Conservation (phyloP, 225 moss, liverwort and hornwort species). For the Pleurozium schreberi region DNA sequence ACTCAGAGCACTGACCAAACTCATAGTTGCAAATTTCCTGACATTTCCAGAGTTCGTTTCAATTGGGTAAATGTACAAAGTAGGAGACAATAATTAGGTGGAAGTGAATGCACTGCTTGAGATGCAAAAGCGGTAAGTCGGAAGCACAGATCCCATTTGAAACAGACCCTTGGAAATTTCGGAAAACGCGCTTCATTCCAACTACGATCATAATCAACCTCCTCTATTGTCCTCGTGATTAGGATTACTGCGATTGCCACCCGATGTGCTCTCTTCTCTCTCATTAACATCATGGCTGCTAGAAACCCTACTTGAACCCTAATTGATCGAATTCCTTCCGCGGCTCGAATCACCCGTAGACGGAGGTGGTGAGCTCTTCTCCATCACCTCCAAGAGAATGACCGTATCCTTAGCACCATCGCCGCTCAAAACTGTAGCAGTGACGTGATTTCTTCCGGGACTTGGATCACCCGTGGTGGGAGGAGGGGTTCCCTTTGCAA, state of each 20-base stretch:
- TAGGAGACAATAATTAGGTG: neutral
- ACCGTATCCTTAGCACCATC: neutral
- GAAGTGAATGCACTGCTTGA: neutral
- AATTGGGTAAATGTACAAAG: neutral
- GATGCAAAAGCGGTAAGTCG: neutral
- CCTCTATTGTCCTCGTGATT: neutral
- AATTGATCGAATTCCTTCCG: neutral
- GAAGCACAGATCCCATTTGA: neutral
- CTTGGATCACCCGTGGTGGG: constrained; percentile 15
- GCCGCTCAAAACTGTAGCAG: neutral
- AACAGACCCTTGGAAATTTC: neutral
- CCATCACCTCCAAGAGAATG: neutral
- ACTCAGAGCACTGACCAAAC: neutral
- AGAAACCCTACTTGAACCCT: neutral
- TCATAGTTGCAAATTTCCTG: neutral
- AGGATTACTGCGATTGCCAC: neutral
- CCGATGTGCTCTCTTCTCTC: neutral
- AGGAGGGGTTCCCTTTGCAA: constrained; percentile 13
- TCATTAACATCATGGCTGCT: neutral
- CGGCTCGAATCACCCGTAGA: neutral
- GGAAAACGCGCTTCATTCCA: neutral
- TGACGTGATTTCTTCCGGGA: constrained; percentile 6
- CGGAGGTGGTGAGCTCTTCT: neutral
- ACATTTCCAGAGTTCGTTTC: neutral
- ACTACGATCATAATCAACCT: neutral